phyloP scores from a whole-genome alignment of 768 basidiomycete genomes.

The Hygrophorus russula region DNA sequence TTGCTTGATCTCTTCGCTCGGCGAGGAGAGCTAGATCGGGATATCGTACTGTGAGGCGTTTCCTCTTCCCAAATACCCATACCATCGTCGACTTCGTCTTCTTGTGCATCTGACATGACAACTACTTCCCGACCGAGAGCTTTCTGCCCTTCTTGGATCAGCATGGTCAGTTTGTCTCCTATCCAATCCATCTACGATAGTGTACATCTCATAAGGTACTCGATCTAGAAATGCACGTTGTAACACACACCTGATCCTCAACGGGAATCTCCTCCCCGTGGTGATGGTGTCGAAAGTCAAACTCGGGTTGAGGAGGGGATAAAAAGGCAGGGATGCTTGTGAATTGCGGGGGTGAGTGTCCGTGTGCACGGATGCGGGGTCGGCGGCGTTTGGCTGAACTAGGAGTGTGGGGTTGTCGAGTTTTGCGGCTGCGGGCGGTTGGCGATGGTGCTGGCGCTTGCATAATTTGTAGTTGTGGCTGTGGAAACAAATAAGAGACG shows the following conservation, averaged over 20 bases:
- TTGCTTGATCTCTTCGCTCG: constrained; percentile 12
- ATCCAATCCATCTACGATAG: constrained; percentile 72
- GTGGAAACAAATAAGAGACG: neutral
- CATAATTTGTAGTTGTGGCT: constrained; percentile 16
- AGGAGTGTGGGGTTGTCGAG: constrained; percentile 18
- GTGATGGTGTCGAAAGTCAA: constrained; percentile 25
- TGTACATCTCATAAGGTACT: neutral
- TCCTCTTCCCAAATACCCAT: constrained; percentile 69
- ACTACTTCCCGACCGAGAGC: constrained; percentile 74
- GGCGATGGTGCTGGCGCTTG: constrained; percentile 25
- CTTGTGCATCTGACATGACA: constrained; percentile 59
- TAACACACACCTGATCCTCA: constrained; percentile 31
- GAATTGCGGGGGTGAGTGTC: constrained; percentile 8
- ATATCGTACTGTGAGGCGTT: constrained; percentile 16
- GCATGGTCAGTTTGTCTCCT: constrained; percentile 50
- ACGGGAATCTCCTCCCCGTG: constrained; percentile 22
- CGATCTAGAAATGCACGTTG: neutral
- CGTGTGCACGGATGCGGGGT: constrained; percentile 13
- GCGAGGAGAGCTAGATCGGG: constrained; percentile 16
- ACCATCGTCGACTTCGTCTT: constrained; percentile 73
- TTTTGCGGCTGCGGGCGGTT: constrained; percentile 26
- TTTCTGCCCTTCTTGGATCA: constrained; percentile 72
- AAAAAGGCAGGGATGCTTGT: constrained; percentile 8
- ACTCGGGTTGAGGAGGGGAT: constrained; percentile 27
- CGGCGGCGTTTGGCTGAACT: constrained; percentile 26